A percentile compares a stretch with the other conserved stretches of the same genome.
Conservation (phyloP, 2,329 filamentous ascomycete genomes). For the Bertia moriformis region DNA sequence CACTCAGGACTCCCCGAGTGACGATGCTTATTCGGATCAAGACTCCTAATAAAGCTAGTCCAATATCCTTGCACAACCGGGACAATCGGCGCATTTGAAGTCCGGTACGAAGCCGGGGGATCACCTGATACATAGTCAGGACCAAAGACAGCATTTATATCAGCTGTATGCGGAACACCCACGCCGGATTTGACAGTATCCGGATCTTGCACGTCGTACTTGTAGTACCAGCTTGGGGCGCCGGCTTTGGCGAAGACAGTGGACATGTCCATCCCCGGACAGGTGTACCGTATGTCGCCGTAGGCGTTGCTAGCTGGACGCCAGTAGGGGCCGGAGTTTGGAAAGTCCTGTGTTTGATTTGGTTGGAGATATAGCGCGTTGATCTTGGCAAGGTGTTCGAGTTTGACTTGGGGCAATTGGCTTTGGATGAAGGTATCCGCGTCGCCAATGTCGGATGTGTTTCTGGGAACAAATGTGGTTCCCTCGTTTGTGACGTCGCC, state of each 20-base stretch:
- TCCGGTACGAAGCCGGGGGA: constrained; percentile 39
- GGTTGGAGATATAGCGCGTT: constrained; percentile 39
- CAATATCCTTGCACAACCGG: constrained; percentile 56
- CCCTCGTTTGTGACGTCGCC: constrained; percentile 52
- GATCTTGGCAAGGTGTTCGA: constrained; percentile 31
- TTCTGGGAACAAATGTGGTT: constrained; percentile 39
- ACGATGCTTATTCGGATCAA: constrained; percentile 49
- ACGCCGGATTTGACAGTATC: constrained; percentile 31
- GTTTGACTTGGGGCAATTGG: constrained; percentile 40
- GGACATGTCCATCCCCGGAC: constrained; percentile 42
- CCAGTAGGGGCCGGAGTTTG: constrained; percentile 37
- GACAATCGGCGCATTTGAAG: constrained; percentile 39
- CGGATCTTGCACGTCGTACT: constrained; percentile 52
- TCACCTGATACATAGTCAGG: constrained; percentile 32
- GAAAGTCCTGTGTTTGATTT: constrained; percentile 24
- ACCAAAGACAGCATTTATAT: constrained; percentile 55
- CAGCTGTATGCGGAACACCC: constrained; percentile 54
- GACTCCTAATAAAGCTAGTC: constrained; percentile 54
- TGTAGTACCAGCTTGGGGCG: constrained; percentile 34
- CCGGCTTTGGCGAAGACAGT: constrained; percentile 17
- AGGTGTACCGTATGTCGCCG: constrained; percentile 52
- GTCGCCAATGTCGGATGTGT: constrained; percentile 26
- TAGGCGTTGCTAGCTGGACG: constrained; percentile 40
- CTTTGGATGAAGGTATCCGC: constrained; percentile 39
- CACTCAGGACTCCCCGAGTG: constrained; percentile 30